A percentile compares a stretch with the other conserved stretches of the same genome.
Conservation (phyloP, 2,329 filamentous ascomycete species). For the Aspergillus eucalypticola region DNA sequence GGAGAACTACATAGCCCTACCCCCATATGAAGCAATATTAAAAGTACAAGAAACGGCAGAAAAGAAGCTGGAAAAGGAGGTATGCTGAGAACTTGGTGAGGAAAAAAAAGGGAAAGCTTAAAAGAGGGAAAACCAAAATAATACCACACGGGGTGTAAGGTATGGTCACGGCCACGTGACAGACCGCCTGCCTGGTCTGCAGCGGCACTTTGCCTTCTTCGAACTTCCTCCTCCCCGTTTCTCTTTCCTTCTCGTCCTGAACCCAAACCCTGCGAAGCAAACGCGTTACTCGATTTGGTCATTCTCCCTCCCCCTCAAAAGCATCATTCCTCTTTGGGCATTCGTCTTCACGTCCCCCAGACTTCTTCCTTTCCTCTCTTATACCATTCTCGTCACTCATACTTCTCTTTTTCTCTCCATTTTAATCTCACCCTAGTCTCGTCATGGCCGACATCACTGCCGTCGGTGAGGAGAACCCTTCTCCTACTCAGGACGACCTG, state of each 20-base stretch:
- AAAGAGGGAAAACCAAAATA: not conserved
- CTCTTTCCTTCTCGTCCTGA: constrained; percentile 36
- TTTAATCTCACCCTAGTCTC: constrained; percentile 12
- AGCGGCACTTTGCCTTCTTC: constrained; percentile 39
- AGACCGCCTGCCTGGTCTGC: constrained; percentile 30
- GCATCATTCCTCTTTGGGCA: constrained; percentile 50
- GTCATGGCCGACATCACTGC: constrained; percentile 77
- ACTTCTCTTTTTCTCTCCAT: constrained; percentile 12
- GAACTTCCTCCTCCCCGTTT: constrained; percentile 32
- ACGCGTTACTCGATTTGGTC: constrained; percentile 52
- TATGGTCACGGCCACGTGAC: constrained; percentile 28
- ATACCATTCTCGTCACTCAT: constrained; percentile 13
- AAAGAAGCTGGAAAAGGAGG: no score
- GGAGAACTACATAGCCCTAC: no score
- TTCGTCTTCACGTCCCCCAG: constrained; percentile 25
- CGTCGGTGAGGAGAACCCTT: constrained; percentile 73
- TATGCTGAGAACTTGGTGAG: not conserved
- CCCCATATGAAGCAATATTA: no score
- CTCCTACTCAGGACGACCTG: constrained; percentile 71
- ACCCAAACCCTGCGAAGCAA: constrained; percentile 47
- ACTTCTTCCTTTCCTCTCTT: constrained; percentile 18
- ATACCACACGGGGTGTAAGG: not conserved
- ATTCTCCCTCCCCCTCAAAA: constrained; percentile 41
- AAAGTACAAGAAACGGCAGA: no score
- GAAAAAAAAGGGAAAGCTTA: not conserved